phyloP scores from a whole-genome alignment of 371 early-diverging fungal species.

The Batrachochytrium dendrobatidis region DNA sequence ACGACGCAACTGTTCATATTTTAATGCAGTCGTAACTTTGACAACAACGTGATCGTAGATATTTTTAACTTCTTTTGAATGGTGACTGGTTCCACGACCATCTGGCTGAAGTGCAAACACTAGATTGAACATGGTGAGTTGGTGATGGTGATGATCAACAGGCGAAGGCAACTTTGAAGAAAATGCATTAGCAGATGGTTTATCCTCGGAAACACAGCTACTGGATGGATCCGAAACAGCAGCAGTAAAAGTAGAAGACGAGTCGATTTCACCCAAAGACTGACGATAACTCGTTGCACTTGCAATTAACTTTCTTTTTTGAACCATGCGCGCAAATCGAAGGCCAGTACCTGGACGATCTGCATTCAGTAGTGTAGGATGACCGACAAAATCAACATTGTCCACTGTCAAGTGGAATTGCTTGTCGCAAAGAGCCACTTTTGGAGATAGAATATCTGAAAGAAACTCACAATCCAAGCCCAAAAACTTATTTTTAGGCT shows the following conservation, averaged over 20 bases:
- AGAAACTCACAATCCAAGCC: slow-evolving; percentile 62
- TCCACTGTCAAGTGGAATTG: slow-evolving; percentile 75
- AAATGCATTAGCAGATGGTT: no score
- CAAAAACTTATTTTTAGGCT: slow-evolving; percentile 28
- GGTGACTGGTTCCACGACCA: slow-evolving; percentile 3
- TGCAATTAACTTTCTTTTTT: slow-evolving; percentile 11
- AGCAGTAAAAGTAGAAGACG: no score
- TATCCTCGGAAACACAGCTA: no score
- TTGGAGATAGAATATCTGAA: slow-evolving; percentile 70
- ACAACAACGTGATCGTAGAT: slow-evolving; percentile 66
- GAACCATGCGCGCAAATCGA: slow-evolving; percentile 30
- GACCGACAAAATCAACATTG: slow-evolving; percentile 65
- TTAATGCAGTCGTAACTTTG: slow-evolving; percentile 64
- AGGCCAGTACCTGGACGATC: slow-evolving; percentile 41
- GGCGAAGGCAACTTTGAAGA: no score
- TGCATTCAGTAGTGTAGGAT: slow-evolving; percentile 38
- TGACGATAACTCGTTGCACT: no score
- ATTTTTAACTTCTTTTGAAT: slow-evolving; percentile 45
- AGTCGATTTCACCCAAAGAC: no score
- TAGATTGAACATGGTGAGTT: slow-evolving; percentile 73
- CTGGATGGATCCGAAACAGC: no score
- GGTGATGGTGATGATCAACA: no score
- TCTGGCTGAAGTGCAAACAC: slow-evolving; percentile 54
- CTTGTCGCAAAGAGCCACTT: slow-evolving; percentile 58
- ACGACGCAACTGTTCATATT: slow-evolving; percentile 74